A percentile compares a stretch with the other conserved stretches of the same genome.
These are phyloP conservation scores for Boechera stricta DNA, from an alignment of 345 rosid genomes.

Conservation along the genomic window DNA sequence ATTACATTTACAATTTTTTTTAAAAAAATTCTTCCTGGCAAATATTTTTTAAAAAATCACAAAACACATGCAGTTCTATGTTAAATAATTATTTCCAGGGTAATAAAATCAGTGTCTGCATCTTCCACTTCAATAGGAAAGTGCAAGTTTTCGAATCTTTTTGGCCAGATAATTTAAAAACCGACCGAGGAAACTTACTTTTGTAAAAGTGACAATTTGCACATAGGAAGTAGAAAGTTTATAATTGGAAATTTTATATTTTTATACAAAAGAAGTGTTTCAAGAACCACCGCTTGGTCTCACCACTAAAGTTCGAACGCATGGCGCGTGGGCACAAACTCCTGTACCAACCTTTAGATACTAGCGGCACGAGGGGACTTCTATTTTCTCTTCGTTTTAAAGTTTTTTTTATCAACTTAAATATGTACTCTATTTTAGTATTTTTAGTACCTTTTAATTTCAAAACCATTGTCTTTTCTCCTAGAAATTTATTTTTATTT, in stretches of 20 bases:
- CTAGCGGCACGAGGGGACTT: constrained; percentile 60
- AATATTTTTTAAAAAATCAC: not conserved
- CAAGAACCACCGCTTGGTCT: constrained; percentile 62
- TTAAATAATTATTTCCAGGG: constrained; percentile 1
- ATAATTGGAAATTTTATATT: constrained; percentile 41
- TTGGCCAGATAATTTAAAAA: constrained; percentile 21
- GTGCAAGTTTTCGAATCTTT: constrained; percentile 30
- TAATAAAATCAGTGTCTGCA: constrained; percentile 7
- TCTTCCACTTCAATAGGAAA: constrained; percentile 26
- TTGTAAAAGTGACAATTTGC: constrained; percentile 33
- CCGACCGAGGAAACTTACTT: constrained; percentile 38
- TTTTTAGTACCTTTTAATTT: constrained; percentile 4
- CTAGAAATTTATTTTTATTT: not conserved
- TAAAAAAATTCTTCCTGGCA: no score
- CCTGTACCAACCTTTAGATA: constrained; percentile 64
- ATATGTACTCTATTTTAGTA: not conserved
- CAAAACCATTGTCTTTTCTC: constrained; percentile 27
- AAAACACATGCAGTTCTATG: not conserved
- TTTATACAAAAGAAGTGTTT: constrained; percentile 24
- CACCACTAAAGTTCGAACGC: constrained; percentile 66
- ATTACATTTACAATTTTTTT: not conserved
- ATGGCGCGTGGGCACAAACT: constrained; percentile 77
- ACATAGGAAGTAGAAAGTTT: constrained; percentile 33
- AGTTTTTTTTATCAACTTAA: not conserved
- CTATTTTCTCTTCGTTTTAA: constrained; percentile 29